Evolutionary conservation across 345 rosid species (phyloP), one percentile per base, ranked within the genome.

Genomic region (Citrus sp.): DNA sequence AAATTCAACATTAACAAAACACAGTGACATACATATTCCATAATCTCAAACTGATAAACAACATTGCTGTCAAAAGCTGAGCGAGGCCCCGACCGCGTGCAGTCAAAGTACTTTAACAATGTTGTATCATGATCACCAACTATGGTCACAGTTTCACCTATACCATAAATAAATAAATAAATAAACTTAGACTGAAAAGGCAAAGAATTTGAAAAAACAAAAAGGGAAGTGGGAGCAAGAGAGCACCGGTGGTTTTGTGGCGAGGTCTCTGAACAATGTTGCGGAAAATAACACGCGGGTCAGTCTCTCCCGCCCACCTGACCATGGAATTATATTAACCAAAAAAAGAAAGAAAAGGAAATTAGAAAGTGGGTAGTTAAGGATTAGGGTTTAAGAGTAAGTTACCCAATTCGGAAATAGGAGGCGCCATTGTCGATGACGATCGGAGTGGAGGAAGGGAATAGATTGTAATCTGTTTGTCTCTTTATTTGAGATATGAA

Each of bases 361-460:
- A 46, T 46, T 46, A 46, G 51, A 46, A 19, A n/a, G 12, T 2
- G 10, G 9, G 40, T 19, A 14, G 28, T 12, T 25, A 18, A 19
- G 59, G 77, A 22, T 69, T 81, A 84, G 92, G 89, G 86, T 80
- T 89, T 65, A 25, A 46, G 51, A 46, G 51, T 46, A 9, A 77
- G 40, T 38, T 90, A 96, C 99, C 99, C 99, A 78, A 94, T 94
- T 71, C 99, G 97, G 83, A 93, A 94, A 87, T 87, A 90, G 74
- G 95, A 93, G 30, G 99, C 95, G 74, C 98, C 99, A 89, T 96
- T 96, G 91, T 94, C 97, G 86, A 96, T 92, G 73, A 96, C 98
- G 65, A 96, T 96, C 79, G 98, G 98, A 69, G 88, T 87, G 22
- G 96, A 70, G 16, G 94, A 55, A n/a, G 97, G 86, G 76, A 89